phyloP scores from a whole-genome alignment of 768 basidiomycete genomes.

The Suillus weaverae region DNA sequence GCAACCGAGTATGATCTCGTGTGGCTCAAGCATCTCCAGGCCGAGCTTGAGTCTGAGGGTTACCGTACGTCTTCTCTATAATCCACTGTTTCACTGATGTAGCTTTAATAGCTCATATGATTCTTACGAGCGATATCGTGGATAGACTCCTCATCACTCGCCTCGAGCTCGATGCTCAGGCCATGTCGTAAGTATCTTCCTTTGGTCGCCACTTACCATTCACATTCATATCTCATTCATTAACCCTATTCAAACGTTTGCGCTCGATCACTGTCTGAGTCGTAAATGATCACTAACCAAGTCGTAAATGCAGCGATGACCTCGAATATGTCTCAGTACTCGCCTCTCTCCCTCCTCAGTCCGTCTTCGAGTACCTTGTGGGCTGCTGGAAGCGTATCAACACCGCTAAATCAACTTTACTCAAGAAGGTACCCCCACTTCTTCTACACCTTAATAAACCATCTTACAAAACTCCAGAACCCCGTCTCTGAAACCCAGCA shows the following conservation, averaged over 20 bases:
- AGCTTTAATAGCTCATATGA: constrained; percentile 31
- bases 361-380: constrained; percentile 86
- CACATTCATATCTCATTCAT: neutral
- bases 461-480: constrained; percentile 36
- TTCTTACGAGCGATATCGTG: constrained; percentile 56
- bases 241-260: constrained; percentile 2
- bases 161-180: constrained; percentile 73
- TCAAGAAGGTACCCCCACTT: constrained; percentile 57
- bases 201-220: neutral
- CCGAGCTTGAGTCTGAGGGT: constrained; percentile 66
- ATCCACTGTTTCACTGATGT: constrained; percentile 1
- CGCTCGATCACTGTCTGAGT: neutral
- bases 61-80: constrained; percentile 34
- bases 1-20: constrained; percentile 65
- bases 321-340: constrained; percentile 72
- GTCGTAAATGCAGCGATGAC: constrained; percentile 52
- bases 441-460: constrained; percentile 36
- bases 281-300: constrained; percentile 1
- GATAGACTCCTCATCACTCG: constrained; percentile 84
- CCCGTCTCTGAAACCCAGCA: constrained; percentile 56
- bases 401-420: constrained; percentile 46
- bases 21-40: constrained; percentile 78
- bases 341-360: constrained; percentile 73
- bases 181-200: constrained; percentile 58
- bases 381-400: constrained; percentile 92